Conservation (phyloP, 2,329 filamentous ascomycete species). For the Xylariaceae sp. region DNA sequence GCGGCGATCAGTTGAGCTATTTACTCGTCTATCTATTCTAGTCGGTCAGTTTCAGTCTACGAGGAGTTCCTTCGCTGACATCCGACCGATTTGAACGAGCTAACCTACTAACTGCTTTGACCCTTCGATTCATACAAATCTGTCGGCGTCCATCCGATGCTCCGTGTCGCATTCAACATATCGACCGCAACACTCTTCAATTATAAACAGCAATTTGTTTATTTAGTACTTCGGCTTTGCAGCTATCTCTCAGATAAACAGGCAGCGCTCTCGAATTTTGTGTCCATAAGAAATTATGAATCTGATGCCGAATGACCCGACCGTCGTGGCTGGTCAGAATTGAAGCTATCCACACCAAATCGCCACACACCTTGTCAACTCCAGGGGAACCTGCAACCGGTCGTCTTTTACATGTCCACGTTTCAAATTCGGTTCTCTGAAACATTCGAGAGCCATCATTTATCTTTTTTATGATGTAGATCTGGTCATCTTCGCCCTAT, state of each 20-base stretch:
- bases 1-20: constrained; percentile 28
- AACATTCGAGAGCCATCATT: neutral
- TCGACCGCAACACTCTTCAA: constrained; percentile 18
- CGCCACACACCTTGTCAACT: constrained; percentile 12
- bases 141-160: constrained; percentile 16
- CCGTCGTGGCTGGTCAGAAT: constrained; percentile 4
- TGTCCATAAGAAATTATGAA: neutral
- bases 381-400: constrained; percentile 10
- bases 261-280: neutral
- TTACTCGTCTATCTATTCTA: constrained; percentile 13
- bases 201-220: constrained; percentile 8
- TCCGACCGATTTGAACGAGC: constrained; percentile 18
- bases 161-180: constrained; percentile 26
- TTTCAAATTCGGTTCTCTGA: neutral
- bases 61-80: neutral
- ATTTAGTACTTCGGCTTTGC: constrained; percentile 16
- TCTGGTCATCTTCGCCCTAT: neutral
- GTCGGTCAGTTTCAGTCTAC: neutral
- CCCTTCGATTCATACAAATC: constrained; percentile 17
- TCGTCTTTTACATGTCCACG: neutral
- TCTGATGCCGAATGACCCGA: neutral
- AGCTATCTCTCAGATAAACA: constrained; percentile 13
- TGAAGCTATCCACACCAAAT: constrained; percentile 31
- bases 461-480: neutral
- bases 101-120: constrained; percentile 8